Base-by-base conservation (phyloP, 768 basidiomycete species). In the Suillus americanus region DNA sequence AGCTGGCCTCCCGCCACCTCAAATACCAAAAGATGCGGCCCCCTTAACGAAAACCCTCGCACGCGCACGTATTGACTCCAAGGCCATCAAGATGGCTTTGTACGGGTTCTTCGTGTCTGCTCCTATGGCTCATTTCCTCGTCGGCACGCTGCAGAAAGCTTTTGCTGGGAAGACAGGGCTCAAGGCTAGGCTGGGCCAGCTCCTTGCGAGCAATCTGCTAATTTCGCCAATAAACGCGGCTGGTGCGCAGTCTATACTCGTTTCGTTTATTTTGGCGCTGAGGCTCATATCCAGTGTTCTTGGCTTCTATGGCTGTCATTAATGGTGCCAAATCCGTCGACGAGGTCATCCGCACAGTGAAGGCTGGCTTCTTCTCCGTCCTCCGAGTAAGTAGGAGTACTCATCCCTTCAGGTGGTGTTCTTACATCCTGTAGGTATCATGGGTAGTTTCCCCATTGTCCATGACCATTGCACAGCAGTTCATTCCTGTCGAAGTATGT, bases 71-170 rank as follows among this genome's bases (percentile, higher is more conserved):
- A 75, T 94, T 60, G 82, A 92, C 72, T 64, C 79, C 65, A 90
- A 88, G 70, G 91, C 94, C 8, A 62, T 91, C 70, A 94, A 95
- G 76, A 93, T 95, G 89, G 90, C 86, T 1, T 59, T 89, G 25
- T 95, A 94, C 72, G 94, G 94, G 65, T 87, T 91, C 78, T 81
- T 90, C 68, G 83, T 96, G 46, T 92, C 92, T 14, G 94, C 93
- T 7, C 94, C 94, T 0, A 74, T 96, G 37, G 83, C 87, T 48
- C 94, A 96, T 72, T 76, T 83, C 73, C 86, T 95, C 65, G 85
- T 92, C 23, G 87, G 89, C 62, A 69, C 81, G 46, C 77, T 95
- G 64, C 92, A 95, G 76, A 89, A 83, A 70, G 83, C 83, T 16
- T 95, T 96, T 71, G 86, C 86, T 0, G 93, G 94, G 45, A 90